Conservation (phyloP, 176 grass and related monocot genomes). For the Musa schizocarpa region DNA sequence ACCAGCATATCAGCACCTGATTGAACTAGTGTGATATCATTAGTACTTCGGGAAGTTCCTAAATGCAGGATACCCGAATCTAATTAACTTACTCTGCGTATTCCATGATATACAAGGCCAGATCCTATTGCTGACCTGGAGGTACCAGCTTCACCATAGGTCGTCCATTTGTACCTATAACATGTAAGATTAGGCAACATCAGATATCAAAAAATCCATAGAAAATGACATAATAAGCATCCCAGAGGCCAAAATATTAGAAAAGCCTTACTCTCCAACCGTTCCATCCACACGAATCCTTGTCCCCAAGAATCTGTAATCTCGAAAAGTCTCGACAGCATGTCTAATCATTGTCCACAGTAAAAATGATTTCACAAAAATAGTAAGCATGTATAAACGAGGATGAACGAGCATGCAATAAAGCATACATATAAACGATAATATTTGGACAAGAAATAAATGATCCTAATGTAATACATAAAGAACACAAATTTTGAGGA, state of each 20-base stretch:
- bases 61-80: not conserved
- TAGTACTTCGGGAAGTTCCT: not conserved
- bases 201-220: not conserved
- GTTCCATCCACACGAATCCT: constrained; percentile 62
- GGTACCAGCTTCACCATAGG: constrained; percentile 78
- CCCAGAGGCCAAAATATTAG: constrained; percentile 8
- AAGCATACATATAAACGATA: no score
- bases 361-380: not conserved
- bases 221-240: constrained; percentile 14
- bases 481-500: no score
- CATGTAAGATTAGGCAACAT: not conserved
- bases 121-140: constrained; percentile 75
- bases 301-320: constrained; percentile 87
- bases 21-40: not conserved
- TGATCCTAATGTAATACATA: no score
- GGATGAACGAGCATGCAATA: not conserved
- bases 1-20: not conserved
- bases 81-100: constrained; percentile 52
- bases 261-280: constrained; percentile 75
- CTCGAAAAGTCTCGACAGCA: constrained; percentile 68
- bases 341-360: constrained; percentile 33
- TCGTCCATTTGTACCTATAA: constrained; percentile 93
- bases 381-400: not conserved
- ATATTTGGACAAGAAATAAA: no score
- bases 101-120: constrained; percentile 67